phyloP scores from a whole-genome alignment of 257 asterid genomes.

The Ajuga chamaepitys region DNA sequence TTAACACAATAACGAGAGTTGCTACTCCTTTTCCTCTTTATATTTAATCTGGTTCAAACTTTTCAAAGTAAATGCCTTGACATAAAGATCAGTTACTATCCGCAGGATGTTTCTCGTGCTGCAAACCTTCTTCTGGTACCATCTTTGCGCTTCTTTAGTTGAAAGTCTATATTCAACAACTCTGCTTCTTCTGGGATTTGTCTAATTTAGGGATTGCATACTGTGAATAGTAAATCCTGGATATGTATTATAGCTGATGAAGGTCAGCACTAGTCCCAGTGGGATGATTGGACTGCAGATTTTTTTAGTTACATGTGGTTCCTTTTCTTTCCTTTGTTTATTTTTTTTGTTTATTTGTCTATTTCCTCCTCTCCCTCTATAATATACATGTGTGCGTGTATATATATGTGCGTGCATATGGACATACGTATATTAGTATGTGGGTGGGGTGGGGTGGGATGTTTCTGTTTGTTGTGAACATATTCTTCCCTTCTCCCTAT shows the following conservation, averaged over 20 bases:
- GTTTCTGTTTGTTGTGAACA: not conserved
- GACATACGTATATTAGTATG: not conserved
- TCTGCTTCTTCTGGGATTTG: not conserved
- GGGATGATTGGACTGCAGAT: not conserved
- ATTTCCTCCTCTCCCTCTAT: not conserved
- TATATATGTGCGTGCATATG: not conserved
- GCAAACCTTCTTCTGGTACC: conserved; percentile 86
- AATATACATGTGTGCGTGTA: not conserved
- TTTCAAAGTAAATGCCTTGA: conserved; percentile 45
- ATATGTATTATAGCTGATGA: not conserved
- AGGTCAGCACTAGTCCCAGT: not conserved
- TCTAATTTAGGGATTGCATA: not conserved
- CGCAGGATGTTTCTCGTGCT: conserved; percentile 87
- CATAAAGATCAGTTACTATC: conserved; percentile 62
- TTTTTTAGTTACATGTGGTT: not conserved
- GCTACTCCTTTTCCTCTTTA: not conserved
- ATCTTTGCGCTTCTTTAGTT: conserved; percentile 5
- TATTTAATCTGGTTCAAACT: conserved; percentile 4
- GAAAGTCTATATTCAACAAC: conserved; percentile 3
- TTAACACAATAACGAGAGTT: not conserved
- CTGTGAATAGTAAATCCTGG: not conserved
- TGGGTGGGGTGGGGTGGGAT: not conserved
- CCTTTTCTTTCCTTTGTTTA: not conserved
- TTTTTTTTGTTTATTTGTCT: not conserved
- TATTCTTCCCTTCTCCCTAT: not conserved